Conservation (phyloP, 345 rosid genomes). For the Hibiscus mutabilis region DNA sequence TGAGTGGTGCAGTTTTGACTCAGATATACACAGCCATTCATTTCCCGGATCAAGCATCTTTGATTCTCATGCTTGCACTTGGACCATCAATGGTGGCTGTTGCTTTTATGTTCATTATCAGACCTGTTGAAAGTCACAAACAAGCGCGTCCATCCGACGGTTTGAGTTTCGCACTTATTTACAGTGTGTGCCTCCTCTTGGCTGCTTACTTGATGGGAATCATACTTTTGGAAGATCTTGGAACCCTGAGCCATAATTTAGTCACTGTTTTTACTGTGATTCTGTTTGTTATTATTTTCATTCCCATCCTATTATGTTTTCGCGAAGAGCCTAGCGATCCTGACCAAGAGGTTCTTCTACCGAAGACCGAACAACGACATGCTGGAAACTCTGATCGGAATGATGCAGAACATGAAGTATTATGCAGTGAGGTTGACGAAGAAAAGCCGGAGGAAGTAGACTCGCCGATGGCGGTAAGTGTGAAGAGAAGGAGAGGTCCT, state of each 20-base stretch:
- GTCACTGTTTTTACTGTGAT: conserved; percentile 45
- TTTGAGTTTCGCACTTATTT: conserved; percentile 52
- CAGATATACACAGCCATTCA: conserved; percentile 72
- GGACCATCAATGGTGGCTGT: conserved; percentile 72
- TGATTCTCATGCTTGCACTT: conserved; percentile 92
- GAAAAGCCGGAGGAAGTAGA: conserved; percentile 82
- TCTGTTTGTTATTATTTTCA: conserved; percentile 50
- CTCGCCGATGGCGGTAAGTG: conserved; percentile 67
- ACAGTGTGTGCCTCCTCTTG: conserved; percentile 72
- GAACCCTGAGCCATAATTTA: conserved; percentile 40
- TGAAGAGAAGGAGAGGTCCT: conserved; percentile 72
- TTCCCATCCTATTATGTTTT: conserved; percentile 56
- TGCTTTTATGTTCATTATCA: conserved; percentile 67
- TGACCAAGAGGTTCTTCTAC: conserved; percentile 51
- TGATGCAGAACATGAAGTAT: conserved; percentile 42
- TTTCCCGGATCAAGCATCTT: conserved; percentile 71
- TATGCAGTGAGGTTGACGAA: conserved; percentile 86
- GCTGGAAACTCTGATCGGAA: conserved; percentile 35
- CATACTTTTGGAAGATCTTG: conserved; percentile 80
- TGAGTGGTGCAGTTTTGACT: conserved; percentile 90
- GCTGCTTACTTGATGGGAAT: conserved; percentile 86
- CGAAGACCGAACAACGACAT: conserved; percentile 37
- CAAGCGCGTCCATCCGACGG: conserved; percentile 66
- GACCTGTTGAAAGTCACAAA: conserved; percentile 91
- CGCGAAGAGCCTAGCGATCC: conserved; percentile 33